Conservation (phyloP, 345 rosid genomes). For the Cardiospermum halicacabum region DNA sequence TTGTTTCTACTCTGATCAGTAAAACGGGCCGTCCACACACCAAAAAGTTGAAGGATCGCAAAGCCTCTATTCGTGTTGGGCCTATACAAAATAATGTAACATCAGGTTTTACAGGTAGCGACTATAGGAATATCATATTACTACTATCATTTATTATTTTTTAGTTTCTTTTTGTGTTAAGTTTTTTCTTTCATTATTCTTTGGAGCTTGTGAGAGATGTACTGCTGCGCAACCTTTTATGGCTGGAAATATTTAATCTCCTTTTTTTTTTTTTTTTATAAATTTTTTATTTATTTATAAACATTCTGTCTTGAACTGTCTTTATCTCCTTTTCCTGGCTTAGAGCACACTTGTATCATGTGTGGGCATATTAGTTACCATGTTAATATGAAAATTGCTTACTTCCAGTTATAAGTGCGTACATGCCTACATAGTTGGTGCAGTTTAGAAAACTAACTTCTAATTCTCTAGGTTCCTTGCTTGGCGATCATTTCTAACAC, state of each 20-base stretch:
- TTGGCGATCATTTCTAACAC: constrained; percentile 6
- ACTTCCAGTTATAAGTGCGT: background rate
- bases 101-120: constrained; percentile 60
- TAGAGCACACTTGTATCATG: background rate
- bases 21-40: constrained; percentile 84
- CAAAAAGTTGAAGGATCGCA: constrained; percentile 79
- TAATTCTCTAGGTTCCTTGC: constrained; percentile 6
- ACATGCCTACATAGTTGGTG: constrained; percentile 1
- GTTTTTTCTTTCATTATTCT: background rate
- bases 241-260: background rate
- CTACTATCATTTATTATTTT: no score
- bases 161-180: background rate
- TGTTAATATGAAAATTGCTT: constrained; percentile 7
- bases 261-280: no score
- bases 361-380: no score
- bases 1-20: constrained; percentile 40
- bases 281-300: constrained; percentile 1
- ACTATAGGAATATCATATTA: background rate
- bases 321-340: background rate
- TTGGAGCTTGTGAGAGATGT: background rate
- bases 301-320: background rate
- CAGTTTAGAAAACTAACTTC: background rate
- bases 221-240: background rate
- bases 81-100: constrained; percentile 39
- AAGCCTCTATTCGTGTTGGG: constrained; percentile 50